Conservation (phyloP, 179 eudicot species). For the Dionaea muscipula region DNA sequence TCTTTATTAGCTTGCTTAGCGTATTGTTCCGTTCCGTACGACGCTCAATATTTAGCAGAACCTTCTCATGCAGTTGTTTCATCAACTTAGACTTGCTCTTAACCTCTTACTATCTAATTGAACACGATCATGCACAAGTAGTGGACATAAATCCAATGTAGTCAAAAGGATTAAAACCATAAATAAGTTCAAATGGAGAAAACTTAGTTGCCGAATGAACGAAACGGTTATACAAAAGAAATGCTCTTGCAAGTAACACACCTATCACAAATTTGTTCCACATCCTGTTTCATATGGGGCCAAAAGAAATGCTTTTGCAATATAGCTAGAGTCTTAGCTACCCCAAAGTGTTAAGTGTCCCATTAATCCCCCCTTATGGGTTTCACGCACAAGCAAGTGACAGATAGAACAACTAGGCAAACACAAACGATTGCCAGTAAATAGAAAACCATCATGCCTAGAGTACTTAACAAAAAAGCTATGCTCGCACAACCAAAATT, state of each 20-base stretch:
- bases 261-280: not conserved
- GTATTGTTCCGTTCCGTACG: not conserved
- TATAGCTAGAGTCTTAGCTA: not conserved
- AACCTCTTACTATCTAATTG: not conserved
- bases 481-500: not conserved
- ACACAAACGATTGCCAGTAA: no score
- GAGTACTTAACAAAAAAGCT: not conserved
- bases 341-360: not conserved
- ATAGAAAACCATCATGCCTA: slow-evolving; percentile 7
- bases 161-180: not conserved
- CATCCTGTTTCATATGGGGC: no score
- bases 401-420: not conserved
- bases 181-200: not conserved
- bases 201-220: not conserved
- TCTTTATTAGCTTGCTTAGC: no score
- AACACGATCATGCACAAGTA: not conserved
- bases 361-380: no score
- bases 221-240: slow-evolving; percentile 4
- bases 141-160: slow-evolving; percentile 1
- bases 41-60: not conserved
- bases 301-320: no score
- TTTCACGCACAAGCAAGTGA: slow-evolving; percentile 1
- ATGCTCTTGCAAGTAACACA: slow-evolving; percentile 5
- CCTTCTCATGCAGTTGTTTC: not conserved
- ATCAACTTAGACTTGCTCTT: not conserved